These are phyloP conservation scores for Macadamia tetraphylla DNA, from an alignment of 164 flowering plant genomes.

Conservation along the genomic window DNA sequence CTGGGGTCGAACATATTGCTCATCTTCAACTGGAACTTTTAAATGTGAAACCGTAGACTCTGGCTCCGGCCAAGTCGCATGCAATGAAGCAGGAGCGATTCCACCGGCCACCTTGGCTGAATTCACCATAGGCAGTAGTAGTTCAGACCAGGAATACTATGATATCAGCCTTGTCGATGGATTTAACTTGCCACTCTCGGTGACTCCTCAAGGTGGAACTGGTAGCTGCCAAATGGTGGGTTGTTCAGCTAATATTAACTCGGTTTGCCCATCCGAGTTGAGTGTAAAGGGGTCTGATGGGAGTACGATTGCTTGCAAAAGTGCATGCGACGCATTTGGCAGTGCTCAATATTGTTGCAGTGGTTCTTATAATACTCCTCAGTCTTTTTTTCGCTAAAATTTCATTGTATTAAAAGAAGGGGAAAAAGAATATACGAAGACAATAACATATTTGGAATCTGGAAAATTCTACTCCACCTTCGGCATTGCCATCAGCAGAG, in stretches of 20 bases:
- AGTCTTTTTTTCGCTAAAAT: no score
- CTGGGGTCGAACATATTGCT: slow-evolving; percentile 39
- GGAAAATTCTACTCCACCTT: no score
- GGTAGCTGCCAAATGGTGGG: slow-evolving; percentile 7
- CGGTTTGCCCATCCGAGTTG: slow-evolving; percentile 20
- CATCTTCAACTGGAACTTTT: slow-evolving; percentile 13
- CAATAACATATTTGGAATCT: no score
- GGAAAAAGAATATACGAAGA: no score
- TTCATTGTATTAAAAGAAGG: no score
- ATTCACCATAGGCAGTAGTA: slow-evolving; percentile 23
- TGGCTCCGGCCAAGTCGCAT: slow-evolving; percentile 20
- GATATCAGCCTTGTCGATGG: slow-evolving; percentile 20
- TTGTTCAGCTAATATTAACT: slow-evolving; percentile 15
- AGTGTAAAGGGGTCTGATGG: slow-evolving; percentile 12
- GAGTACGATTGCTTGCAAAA: slow-evolving; percentile 19
- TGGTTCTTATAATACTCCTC: slow-evolving; percentile 8
- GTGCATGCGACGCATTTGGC: slow-evolving; percentile 22
- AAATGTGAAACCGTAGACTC: slow-evolving; percentile 35
- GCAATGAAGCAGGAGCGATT: slow-evolving; percentile 33
- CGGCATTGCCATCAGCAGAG: no score
- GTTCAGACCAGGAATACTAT: slow-evolving; percentile 17
- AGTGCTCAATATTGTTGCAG: slow-evolving; percentile 24
- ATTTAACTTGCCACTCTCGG: slow-evolving; percentile 19
- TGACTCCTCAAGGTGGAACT: slow-evolving; percentile 7
- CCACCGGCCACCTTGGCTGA: slow-evolving; percentile 39